Evolutionary conservation across 306 rosid species (phyloP), one percentile per base, ranked within the genome.

Genomic region (Senna siamea): DNA sequence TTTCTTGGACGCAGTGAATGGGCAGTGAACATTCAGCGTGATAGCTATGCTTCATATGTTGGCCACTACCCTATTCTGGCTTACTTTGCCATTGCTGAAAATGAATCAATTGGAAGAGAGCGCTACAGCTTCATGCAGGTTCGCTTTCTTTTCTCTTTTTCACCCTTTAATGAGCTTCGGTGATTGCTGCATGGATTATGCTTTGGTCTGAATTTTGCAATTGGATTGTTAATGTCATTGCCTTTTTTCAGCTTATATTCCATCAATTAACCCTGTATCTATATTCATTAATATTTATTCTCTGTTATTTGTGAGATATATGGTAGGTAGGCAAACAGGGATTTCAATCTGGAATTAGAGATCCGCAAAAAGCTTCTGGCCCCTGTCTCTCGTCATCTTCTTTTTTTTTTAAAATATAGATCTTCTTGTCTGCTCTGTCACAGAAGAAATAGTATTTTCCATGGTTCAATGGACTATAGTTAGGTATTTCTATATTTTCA

Each of bases 21-120:
- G 99, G 97, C 97, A 0, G 95, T 94, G 77, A 94, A 92, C 74
- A 92, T 92, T 83, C 99, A 94, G 59, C 94, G 99, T 23, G 99
- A 94, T 84, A 89, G 97, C 90, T 94, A 89, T 83, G 97, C 97
- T 13, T 92, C 97, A 15, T 94, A 91, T 66, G 82, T 92, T 56
- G 99, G 97, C 1, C 99, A 92, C 72, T 92, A 94, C 68, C 96
- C 97, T 17, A 55, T 92, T 57, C 79, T 92, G 14, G 70, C 92
- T 2, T 92, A 88, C 84, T 87, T 92, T 66, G 87, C 95, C 19
- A 73, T 94, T 67, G 99, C 99, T 46, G 97, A 92, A 80, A 94
- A 94, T 79, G 99, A 94, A 80, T 89, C 99, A 0, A 88, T 94
- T 81, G 96, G 97, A 40, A 92, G 97, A 69, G 95, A 94, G 41